A percentile compares a stretch with the other conserved stretches of the same genome.
Evolutionary conservation across 2,329 filamentous ascomycete species (phyloP).

Genomic region (Fusarium robinianum): DNA sequence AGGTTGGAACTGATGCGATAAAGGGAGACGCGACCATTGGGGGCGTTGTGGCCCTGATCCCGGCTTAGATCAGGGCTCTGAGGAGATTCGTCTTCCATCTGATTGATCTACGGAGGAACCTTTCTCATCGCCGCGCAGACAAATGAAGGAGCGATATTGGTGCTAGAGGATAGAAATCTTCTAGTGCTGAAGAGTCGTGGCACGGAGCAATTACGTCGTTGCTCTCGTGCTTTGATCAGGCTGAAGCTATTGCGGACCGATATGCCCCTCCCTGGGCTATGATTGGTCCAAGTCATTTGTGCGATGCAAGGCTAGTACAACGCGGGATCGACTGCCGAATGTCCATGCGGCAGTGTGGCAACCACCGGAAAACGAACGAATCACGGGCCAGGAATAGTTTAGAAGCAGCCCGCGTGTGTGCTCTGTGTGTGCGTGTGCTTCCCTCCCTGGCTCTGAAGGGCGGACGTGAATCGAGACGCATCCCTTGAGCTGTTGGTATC

Average conservation of each 20-base stretch:
- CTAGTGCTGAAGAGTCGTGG: slow-evolving; percentile 8
- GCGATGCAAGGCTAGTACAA: slow-evolving; percentile 21
- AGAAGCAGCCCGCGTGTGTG: no score
- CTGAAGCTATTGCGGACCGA: slow-evolving; percentile 23
- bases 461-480: slow-evolving; percentile 29
- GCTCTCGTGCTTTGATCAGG: slow-evolving; percentile 26
- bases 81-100: slow-evolving; percentile 39
- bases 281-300: slow-evolving; percentile 16
- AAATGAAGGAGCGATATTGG: slow-evolving; percentile 4
- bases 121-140: slow-evolving; percentile 22
- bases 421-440: slow-evolving; percentile 11
- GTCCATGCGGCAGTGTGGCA: no score
- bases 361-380: no score
- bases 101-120: slow-evolving; percentile 12
- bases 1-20: slow-evolving; percentile 72
- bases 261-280: slow-evolving; percentile 23
- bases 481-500: slow-evolving; percentile 33
- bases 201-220: slow-evolving; percentile 34
- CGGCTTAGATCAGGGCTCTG: slow-evolving; percentile 22
- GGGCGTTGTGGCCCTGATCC: slow-evolving; percentile 22
- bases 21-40: slow-evolving; percentile 43
- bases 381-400: no score
- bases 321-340: no score
- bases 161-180: slow-evolving; percentile 2
- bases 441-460: no score